A percentile compares a stretch with the other conserved stretches of the same genome.
Conservation (phyloP, 306 rosid genomes). For the Fragaria vesca region DNA sequence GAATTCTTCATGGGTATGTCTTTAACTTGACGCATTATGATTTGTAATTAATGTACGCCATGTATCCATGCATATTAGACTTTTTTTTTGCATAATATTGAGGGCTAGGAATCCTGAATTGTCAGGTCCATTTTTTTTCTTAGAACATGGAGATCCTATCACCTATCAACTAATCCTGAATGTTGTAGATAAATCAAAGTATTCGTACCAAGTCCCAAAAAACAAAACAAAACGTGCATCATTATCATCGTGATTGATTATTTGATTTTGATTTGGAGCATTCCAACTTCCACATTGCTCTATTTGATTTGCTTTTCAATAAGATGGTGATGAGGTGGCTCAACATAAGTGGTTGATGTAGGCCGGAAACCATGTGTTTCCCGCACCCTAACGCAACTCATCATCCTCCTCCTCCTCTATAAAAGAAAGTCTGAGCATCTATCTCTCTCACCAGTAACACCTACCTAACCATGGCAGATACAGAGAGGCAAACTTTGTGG, state of each 20-base stretch:
- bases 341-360: neutral
- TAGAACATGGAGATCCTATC: too few species aligned
- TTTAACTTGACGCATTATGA: constrained; percentile 14
- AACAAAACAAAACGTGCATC: too few species aligned
- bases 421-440: neutral
- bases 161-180: neutral
- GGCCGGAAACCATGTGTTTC: neutral
- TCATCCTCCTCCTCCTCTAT: neutral
- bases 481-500: too few species aligned
- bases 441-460: neutral
- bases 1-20: constrained; percentile 61
- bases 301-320: neutral
- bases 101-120: too few species aligned
- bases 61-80: neutral
- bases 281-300: neutral
- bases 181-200: neutral
- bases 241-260: neutral
- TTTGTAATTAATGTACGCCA: too few species aligned
- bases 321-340: neutral
- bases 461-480: too few species aligned
- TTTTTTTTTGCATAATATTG: too few species aligned
- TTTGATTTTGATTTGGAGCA: neutral
- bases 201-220: neutral
- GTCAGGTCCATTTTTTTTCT: too few species aligned
- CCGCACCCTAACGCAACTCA: neutral